Percentiles rank a stretch among this genome's conserved stretches.
Evolutionary conservation across 1,284 basidiomycete species (phyloP).

Genomic region (Xerocomus cyaneibrunnescens): DNA sequence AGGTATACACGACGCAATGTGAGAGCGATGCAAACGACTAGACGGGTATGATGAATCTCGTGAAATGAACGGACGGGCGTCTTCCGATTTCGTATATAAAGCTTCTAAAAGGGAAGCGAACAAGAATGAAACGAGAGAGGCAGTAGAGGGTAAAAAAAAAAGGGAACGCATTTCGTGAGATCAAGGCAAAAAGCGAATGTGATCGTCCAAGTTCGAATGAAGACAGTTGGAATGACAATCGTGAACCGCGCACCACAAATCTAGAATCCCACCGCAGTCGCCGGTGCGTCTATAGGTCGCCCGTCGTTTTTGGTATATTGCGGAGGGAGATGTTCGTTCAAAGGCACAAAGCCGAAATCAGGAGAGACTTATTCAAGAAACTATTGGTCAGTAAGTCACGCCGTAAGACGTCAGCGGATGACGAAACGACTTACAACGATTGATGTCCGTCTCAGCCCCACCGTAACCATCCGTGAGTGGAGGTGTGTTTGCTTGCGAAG

Average conservation of each 20-base stretch:
- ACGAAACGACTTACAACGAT: constrained; percentile 64
- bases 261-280: constrained; percentile 27
- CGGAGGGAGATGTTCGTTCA: constrained; percentile 68
- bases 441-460: constrained; percentile 64
- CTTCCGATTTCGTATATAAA: constrained; percentile 38
- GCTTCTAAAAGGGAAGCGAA: constrained; percentile 30
- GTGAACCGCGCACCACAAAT: constrained; percentile 30
- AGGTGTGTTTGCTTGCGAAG: constrained; percentile 78
- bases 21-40: constrained; percentile 40
- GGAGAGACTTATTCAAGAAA: constrained; percentile 58
- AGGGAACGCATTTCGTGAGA: constrained; percentile 33
- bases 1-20: constrained; percentile 37
- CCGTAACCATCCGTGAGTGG: constrained; percentile 63
- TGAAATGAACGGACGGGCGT: constrained; percentile 37
- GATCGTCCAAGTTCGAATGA: constrained; percentile 37
- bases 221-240: constrained; percentile 35
- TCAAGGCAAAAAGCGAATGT: constrained; percentile 27
- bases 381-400: constrained; percentile 36
- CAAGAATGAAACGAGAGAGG: constrained; percentile 24
- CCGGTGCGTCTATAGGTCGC: constrained; percentile 46
- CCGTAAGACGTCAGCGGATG: constrained; percentile 25
- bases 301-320: constrained; percentile 61
- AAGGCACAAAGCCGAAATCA: constrained; percentile 75
- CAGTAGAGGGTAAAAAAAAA: constrained; percentile 1
- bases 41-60: constrained; percentile 36